phyloP scores from a whole-genome alignment of 139 green algal genomes.

The Coccomyxa sp. region DNA sequence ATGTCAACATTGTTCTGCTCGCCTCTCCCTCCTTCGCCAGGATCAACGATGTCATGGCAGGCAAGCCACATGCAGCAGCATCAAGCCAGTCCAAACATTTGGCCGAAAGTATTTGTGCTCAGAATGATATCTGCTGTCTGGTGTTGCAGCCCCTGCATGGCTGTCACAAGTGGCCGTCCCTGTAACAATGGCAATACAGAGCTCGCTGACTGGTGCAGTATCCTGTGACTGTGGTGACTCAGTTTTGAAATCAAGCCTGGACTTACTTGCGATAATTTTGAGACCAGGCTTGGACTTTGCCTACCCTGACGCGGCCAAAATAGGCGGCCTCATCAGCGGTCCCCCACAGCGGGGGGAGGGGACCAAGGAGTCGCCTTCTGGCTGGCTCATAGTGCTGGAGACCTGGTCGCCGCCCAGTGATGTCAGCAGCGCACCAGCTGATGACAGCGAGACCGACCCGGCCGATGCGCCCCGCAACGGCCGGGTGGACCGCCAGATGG shows the following conservation, averaged over 20 bases:
- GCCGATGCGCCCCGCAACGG: not conserved
- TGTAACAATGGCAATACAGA: not conserved
- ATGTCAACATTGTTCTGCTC: conserved; percentile 12
- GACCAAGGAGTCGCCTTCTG: not conserved
- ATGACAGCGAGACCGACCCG: not conserved
- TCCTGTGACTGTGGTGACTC: not conserved
- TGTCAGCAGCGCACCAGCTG: not conserved
- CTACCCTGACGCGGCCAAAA: conserved; percentile 20
- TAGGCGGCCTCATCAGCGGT: conserved; percentile 14
- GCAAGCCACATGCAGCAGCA: not conserved
- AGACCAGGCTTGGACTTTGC: conserved; percentile 22
- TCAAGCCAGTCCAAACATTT: not conserved
- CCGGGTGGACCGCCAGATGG: not conserved
- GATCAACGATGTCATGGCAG: conserved; percentile 8
- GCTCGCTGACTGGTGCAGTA: not conserved
- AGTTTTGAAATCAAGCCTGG: too few species aligned
- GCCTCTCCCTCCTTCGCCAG: not conserved
- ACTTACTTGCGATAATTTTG: too few species aligned
- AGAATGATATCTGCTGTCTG: not conserved
- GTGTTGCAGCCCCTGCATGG: too few species aligned
- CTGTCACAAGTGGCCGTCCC: not conserved
- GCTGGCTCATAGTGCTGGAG: not conserved
- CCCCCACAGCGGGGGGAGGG: not conserved
- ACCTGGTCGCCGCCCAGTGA: not conserved
- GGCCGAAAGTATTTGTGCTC: not conserved